phyloP scores from a whole-genome alignment of 345 rosid genomes.

The Litchi chinensis region DNA sequence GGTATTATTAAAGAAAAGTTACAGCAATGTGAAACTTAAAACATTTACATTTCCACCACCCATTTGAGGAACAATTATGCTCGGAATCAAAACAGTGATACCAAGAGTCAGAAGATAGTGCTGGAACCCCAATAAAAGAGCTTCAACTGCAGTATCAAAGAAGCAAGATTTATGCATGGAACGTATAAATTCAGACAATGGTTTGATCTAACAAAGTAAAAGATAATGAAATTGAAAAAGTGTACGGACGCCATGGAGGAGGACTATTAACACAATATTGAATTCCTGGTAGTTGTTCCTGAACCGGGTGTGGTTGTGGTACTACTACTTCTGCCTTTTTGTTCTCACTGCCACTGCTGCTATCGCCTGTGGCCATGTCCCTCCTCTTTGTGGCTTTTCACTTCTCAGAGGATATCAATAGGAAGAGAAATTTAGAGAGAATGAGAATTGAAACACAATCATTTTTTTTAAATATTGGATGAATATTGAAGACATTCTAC shows the following conservation, averaged over 20 bases:
- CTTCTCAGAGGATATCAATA: neutral
- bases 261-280: conserved; percentile 72
- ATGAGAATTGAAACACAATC: neutral
- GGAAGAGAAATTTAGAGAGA: neutral
- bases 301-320: conserved; percentile 66
- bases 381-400: neutral
- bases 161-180: neutral
- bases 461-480: neutral
- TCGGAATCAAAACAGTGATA: conserved; percentile 63
- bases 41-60: conserved; percentile 67
- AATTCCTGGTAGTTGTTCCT: conserved; percentile 65
- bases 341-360: conserved; percentile 23
- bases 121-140: conserved; percentile 58
- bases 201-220: neutral
- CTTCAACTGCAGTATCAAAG: conserved; percentile 55
- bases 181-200: neutral
- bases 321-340: conserved; percentile 44
- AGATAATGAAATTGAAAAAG: neutral
- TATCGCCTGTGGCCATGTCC: conserved; percentile 17
- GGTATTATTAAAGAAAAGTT: neutral
- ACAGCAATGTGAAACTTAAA: neutral
- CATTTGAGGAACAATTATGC: conserved; percentile 70
- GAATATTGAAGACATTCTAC: neutral
- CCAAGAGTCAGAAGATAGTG: conserved; percentile 69
- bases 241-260: conserved; percentile 68